phyloP scores from a whole-genome alignment of 352 stramenopile genomes.

The Globisporangium lucens region DNA sequence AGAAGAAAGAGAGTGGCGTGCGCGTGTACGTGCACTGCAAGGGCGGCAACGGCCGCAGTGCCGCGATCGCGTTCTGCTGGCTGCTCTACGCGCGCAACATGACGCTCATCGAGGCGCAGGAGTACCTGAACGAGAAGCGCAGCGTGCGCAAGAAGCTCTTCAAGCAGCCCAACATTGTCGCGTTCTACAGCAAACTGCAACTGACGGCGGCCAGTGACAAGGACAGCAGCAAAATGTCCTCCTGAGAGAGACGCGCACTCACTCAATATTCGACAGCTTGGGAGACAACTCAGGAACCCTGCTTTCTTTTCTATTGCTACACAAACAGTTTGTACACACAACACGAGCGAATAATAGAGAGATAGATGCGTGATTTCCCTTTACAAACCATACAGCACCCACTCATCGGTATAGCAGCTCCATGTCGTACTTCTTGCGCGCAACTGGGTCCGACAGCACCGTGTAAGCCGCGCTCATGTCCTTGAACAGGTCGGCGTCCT shows the following conservation, averaged over 20 bases:
- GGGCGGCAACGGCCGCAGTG: constrained; percentile 92
- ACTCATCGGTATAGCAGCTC: constrained; percentile 46
- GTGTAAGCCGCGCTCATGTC: constrained; percentile 86
- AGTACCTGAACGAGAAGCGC: constrained; percentile 86
- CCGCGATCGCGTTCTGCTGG: constrained; percentile 91
- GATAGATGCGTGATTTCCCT: background rate
- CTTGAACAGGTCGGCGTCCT: constrained; percentile 75
- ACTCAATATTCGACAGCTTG: background rate
- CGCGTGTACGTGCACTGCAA: constrained; percentile 97
- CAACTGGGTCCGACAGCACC: constrained; percentile 61
- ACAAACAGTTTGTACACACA: background rate
- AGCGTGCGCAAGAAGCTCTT: constrained; percentile 89
- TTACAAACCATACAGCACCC: background rate
- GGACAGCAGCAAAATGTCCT: background rate
- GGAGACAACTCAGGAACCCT: background rate
- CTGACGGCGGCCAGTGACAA: background rate
- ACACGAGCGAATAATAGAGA: constrained; percentile 11
- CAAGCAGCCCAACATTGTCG: constrained; percentile 83
- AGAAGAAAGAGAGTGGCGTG: constrained; percentile 79
- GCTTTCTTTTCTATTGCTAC: background rate
- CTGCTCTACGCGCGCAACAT: constrained; percentile 71
- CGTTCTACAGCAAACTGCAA: constrained; percentile 68
- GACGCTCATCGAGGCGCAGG: constrained; percentile 79
- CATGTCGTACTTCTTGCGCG: constrained; percentile 68
- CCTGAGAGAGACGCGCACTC: background rate